These are phyloP conservation scores for Aureobasidium sp. DNA, from an alignment of 2,329 filamentous ascomycete species.

Conservation along the genomic window DNA sequence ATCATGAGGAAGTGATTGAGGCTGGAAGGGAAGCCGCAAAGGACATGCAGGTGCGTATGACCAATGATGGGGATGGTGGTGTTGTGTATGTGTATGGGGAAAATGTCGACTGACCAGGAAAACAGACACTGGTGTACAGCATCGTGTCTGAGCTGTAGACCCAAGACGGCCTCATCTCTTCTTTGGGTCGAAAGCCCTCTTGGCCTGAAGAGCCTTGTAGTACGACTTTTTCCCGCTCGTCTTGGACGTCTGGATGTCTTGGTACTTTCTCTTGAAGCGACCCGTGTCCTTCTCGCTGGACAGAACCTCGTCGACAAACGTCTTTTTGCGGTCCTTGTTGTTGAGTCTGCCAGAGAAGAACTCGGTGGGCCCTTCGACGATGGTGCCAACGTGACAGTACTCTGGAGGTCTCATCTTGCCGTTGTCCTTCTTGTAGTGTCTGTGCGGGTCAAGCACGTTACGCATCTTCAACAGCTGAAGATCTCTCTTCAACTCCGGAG, in stretches of 20 bases:
- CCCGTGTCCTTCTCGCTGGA: slow-evolving; percentile 56
- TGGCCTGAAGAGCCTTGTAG: slow-evolving; percentile 71
- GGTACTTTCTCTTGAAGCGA: slow-evolving; percentile 82
- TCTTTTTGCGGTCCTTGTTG: slow-evolving; percentile 82
- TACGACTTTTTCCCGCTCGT: slow-evolving; percentile 81
- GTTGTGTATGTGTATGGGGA: neutral
- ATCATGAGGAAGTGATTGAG: slow-evolving; percentile 59
- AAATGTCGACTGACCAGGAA: slow-evolving; percentile 9
- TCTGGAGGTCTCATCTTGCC: slow-evolving; percentile 65
- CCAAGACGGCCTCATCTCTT: slow-evolving; percentile 22
- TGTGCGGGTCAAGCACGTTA: slow-evolving; percentile 78
- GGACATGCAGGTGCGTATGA: slow-evolving; percentile 48
- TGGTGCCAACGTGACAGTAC: slow-evolving; percentile 81
- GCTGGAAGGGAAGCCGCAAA: slow-evolving; percentile 52
- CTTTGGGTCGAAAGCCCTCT: slow-evolving; percentile 39
- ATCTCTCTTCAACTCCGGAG: slow-evolving; percentile 79
- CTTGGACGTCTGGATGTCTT: slow-evolving; percentile 74
- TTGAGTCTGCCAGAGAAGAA: slow-evolving; percentile 74
- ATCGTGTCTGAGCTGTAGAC: slow-evolving; percentile 18
- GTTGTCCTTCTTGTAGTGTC: slow-evolving; percentile 82
- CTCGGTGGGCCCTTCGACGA: slow-evolving; percentile 83
- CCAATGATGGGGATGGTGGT: neutral
- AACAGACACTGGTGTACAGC: slow-evolving; percentile 19
- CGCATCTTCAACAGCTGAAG: slow-evolving; percentile 86
- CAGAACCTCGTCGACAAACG: slow-evolving; percentile 78